phyloP scores from a whole-genome alignment of 139 green algal species.

The Edaphochlamys debaryana region DNA sequence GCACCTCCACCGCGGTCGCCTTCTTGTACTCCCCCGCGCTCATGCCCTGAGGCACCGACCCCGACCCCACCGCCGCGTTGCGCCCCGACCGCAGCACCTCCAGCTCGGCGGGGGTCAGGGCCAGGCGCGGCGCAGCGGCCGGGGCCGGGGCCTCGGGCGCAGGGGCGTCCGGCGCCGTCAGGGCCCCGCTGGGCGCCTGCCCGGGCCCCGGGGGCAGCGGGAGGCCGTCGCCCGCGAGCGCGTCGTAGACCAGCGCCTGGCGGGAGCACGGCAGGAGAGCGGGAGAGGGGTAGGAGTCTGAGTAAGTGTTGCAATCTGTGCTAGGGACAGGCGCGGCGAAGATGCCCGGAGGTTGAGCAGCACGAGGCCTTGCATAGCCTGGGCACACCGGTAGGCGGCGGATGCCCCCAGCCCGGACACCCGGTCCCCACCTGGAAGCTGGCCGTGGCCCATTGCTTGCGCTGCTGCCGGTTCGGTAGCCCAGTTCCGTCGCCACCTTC shows the following conservation, averaged over 20 bases:
- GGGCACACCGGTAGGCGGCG: no score
- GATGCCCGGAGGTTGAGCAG: no score
- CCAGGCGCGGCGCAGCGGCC: not conserved
- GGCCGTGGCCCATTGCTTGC: constrained; percentile 17
- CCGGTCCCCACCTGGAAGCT: not conserved
- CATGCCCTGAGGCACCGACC: not conserved
- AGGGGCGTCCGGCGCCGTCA: no score
- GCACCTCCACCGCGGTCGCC: constrained; percentile 32
- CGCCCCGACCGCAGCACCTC: constrained; percentile 38
- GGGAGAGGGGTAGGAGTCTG: not conserved
- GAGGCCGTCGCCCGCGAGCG: no score
- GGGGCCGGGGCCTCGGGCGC: no score
- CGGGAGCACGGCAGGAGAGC: not conserved
- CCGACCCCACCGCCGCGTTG: constrained; percentile 16
- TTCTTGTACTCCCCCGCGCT: constrained; percentile 22
- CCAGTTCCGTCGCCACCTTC: not conserved
- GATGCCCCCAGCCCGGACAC: no score
- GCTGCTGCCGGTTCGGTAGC: not conserved
- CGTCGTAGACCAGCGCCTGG: not conserved
- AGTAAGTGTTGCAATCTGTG: no score
- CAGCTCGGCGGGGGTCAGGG: not conserved
- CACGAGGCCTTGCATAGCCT: no score
- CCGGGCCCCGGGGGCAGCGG: no score
- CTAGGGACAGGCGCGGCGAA: no score
- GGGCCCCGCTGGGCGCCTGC: no score